Percentiles rank a stretch among this genome's conserved stretches.
phyloP scores from a whole-genome alignment of 805 yeast species.

The Yamadazyma paraphyllophila region DNA sequence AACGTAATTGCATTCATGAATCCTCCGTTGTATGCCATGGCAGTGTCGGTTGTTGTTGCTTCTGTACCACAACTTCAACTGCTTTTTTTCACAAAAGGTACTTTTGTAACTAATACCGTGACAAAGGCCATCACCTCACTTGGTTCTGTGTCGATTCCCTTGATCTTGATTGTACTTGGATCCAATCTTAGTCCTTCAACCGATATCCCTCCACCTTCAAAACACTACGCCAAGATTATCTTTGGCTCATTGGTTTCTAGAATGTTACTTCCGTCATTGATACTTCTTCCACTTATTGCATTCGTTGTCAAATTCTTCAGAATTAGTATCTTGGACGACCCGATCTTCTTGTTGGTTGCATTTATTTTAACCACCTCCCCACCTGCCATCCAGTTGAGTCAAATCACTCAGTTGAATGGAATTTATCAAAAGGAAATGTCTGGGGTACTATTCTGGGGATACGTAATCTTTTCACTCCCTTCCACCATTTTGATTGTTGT shows the following conservation, averaged over 20 bases:
- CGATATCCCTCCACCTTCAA: constrained; percentile 65
- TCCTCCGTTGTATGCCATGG: constrained; percentile 83
- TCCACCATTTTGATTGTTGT: constrained; percentile 73
- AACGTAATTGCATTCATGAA: constrained; percentile 48
- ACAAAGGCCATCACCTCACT: constrained; percentile 61
- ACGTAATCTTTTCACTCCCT: constrained; percentile 71
- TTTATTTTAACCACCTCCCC: constrained; percentile 76
- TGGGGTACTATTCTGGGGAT: constrained; percentile 80
- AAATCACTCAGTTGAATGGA: constrained; percentile 74
- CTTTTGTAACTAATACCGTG: constrained; percentile 65
- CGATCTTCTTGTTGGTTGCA: constrained; percentile 74
- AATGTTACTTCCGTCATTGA: constrained; percentile 72
- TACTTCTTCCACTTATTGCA: constrained; percentile 67
- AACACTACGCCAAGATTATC: constrained; percentile 60
- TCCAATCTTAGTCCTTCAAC: constrained; percentile 70
- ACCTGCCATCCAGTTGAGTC: constrained; percentile 81
- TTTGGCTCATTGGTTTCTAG: constrained; percentile 70
- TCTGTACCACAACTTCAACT: constrained; percentile 57
- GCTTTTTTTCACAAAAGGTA: constrained; percentile 47
- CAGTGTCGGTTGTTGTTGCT: constrained; percentile 65
- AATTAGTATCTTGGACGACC: constrained; percentile 73
- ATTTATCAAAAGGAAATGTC: constrained; percentile 81
- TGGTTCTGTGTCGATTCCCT: constrained; percentile 75
- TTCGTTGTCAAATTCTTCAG: constrained; percentile 60
- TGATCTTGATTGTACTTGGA: constrained; percentile 72